Evolutionary conservation across 108 stramenopile genomes (phyloP).

Genomic region (Cyclotella choctawhatcheeana): DNA sequence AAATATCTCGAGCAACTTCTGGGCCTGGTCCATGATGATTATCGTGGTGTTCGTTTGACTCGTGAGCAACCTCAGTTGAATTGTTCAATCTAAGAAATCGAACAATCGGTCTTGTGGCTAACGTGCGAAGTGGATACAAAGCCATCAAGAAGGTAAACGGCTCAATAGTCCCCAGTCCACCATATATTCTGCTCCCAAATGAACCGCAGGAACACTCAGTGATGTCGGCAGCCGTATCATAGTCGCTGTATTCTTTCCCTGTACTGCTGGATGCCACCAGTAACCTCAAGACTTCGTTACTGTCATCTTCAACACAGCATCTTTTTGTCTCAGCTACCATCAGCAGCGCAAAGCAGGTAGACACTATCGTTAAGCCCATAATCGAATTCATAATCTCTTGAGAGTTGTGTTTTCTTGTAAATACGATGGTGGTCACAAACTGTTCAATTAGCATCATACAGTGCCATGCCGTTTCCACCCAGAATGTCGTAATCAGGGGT

Average conservation of each 20-base stretch:
- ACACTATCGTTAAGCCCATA: slow-evolving; percentile 59
- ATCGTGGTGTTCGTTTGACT: slow-evolving; percentile 15
- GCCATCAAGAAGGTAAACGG: slow-evolving; percentile 74
- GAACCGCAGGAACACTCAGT: slow-evolving; percentile 35
- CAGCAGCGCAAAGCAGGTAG: slow-evolving; percentile 60
- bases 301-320: slow-evolving; percentile 55
- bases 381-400: slow-evolving; percentile 35
- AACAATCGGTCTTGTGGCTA: slow-evolving; percentile 31
- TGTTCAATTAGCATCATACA: slow-evolving; percentile 56
- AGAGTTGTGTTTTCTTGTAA: slow-evolving; percentile 9
- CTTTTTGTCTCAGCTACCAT: slow-evolving; percentile 68
- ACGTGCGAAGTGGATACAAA: slow-evolving; percentile 66
- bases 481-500: slow-evolving; percentile 43
- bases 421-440: slow-evolving; percentile 17
- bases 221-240: not conserved
- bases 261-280: too few relatives aligned
- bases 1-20: slow-evolving; percentile 63
- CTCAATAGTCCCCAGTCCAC: slow-evolving; percentile 81
- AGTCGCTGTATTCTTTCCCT: not conserved
- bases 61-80: slow-evolving; percentile 7
- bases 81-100: slow-evolving; percentile 25
- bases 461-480: slow-evolving; percentile 57
- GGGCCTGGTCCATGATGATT: slow-evolving; percentile 17
- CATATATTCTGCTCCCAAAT: slow-evolving; percentile 68
- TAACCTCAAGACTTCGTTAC: slow-evolving; percentile 1